These are phyloP conservation scores for Exserohilum rostratum DNA, from an alignment of 2,329 filamentous ascomycete genomes.

Conservation along the genomic window DNA sequence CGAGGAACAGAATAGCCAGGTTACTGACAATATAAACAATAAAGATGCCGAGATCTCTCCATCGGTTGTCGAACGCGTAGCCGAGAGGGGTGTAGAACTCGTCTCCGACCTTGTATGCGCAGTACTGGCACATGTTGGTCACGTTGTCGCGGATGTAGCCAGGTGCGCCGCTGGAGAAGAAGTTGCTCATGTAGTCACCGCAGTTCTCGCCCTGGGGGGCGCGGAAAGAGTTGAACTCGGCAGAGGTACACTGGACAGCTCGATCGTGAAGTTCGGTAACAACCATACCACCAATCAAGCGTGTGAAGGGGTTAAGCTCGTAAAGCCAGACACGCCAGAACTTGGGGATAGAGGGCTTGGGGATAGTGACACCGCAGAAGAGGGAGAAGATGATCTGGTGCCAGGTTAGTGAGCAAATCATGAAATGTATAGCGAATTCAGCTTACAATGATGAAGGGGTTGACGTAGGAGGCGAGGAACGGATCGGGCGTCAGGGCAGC, in stretches of 20 bases:
- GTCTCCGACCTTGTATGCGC: conserved; percentile 79
- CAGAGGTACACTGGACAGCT: conserved; percentile 63
- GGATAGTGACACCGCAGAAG: conserved; percentile 87
- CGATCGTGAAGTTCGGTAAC: conserved; percentile 75
- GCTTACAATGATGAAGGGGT: conserved; percentile 58
- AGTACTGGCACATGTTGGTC: conserved; percentile 76
- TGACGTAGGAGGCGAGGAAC: conserved; percentile 79
- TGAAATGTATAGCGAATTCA: too few species aligned
- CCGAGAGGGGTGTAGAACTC: conserved; percentile 75
- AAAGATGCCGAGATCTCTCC: conserved; percentile 84
- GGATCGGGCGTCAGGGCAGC: conserved; percentile 78
- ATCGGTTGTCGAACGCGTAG: conserved; percentile 71
- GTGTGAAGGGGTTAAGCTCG: conserved; percentile 81
- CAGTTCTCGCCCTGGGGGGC: conserved; percentile 71
- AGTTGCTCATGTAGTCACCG: conserved; percentile 75
- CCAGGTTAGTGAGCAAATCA: neutral
- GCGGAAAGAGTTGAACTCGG: conserved; percentile 71
- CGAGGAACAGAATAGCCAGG: conserved; percentile 67
- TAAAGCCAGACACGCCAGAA: conserved; percentile 85
- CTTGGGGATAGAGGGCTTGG: conserved; percentile 74
- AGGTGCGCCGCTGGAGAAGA: conserved; percentile 70
- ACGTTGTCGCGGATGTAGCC: conserved; percentile 74
- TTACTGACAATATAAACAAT: conserved; percentile 79
- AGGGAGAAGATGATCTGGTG: conserved; percentile 81
- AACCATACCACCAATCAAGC: conserved; percentile 79